Evolutionary conservation across 345 rosid species (phyloP), one percentile per base, ranked within the genome.

Genomic region (Populus alba): DNA sequence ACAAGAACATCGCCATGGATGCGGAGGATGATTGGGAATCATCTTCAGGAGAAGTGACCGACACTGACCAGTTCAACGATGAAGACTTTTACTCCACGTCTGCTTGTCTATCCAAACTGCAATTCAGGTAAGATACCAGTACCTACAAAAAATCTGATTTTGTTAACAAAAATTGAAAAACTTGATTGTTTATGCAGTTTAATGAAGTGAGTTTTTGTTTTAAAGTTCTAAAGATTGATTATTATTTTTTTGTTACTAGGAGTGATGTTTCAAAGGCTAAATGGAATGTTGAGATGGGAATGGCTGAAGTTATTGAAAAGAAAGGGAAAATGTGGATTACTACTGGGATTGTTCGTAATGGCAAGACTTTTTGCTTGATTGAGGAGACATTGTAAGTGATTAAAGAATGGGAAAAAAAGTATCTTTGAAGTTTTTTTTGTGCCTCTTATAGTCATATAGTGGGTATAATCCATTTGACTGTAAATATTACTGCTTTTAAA

Each of bases 241-340:
- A 25, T 25, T 25, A 25, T 38, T 31, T 67, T 67, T 0, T 35
- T 65, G 18, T 27, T 29, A 11, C 35, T 41, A 88, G 92, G 90
- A 86, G 84, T 78, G 88, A 83, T 57, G 57, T 86, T 49, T 95
- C 98, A 3, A 90, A 86, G 83, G 97, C 94, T 78, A 81, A 80
- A 70, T 93, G 98, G 98, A 75, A 82, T 33, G 57, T 65, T 5
- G 83, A 86, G 62, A 25, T 87, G 80, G 89, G 88, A 67, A 81
- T 95, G 91, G 94, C 93, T 11, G 86, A 93, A 79, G 88, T 92
- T 61, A 77, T 85, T 45, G 95, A 88, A 45, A 91, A 90, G 88
- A 92, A 89, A 59, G 97, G 98, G 4, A 90, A 89, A 83, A 82
- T 92, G 84, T 95, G 97, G 99, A 90, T 89, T 16, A 90, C 97